A percentile compares a stretch with the other conserved stretches of the same genome.
Conservation (phyloP, 2,329 filamentous ascomycete genomes). For the Cladosporium colombiae region DNA sequence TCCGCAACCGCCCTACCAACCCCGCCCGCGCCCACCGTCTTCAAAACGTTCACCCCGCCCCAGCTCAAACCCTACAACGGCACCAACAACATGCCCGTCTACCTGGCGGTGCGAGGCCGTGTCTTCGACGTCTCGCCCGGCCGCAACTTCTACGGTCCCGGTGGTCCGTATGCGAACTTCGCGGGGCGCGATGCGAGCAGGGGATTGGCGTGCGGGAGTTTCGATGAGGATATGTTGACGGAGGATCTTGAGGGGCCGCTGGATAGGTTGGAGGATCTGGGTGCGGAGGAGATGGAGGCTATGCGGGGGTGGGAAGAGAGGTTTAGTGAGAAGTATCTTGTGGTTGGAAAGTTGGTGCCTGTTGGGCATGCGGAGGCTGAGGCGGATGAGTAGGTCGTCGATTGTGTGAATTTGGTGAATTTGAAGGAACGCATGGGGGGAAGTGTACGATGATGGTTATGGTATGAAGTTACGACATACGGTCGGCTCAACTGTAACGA, state of each 20-base stretch:
- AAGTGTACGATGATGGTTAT: neutral
- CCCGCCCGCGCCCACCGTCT: constrained; percentile 72
- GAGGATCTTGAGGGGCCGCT: constrained; percentile 82
- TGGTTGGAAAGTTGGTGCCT: constrained; percentile 84
- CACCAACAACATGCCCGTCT: constrained; percentile 70
- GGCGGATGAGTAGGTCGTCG: constrained; percentile 33
- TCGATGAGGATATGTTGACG: constrained; percentile 93
- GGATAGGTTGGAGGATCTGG: constrained; percentile 72
- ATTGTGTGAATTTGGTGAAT: neutral
- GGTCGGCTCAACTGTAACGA: neutral
- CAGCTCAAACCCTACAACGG: constrained; percentile 88
- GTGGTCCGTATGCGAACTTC: constrained; percentile 94
- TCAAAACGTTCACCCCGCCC: constrained; percentile 78
- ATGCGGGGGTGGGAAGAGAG: constrained; percentile 89
- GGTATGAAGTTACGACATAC: neutral
- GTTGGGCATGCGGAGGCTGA: constrained; percentile 58
- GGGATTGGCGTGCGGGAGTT: constrained; percentile 86
- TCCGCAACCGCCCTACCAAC: constrained; percentile 50
- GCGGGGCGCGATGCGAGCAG: constrained; percentile 87
- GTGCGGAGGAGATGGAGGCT: constrained; percentile 75
- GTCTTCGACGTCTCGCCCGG: constrained; percentile 89
- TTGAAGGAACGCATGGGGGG: neutral
- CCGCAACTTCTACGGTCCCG: constrained; percentile 93
- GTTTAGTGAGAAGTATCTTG: constrained; percentile 89
- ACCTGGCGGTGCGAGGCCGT: constrained; percentile 84